Evolutionary conservation across 208 protist species (phyloP), one percentile per base, ranked within the genome.

Genomic region (Acanthamoeba castellanii): DNA sequence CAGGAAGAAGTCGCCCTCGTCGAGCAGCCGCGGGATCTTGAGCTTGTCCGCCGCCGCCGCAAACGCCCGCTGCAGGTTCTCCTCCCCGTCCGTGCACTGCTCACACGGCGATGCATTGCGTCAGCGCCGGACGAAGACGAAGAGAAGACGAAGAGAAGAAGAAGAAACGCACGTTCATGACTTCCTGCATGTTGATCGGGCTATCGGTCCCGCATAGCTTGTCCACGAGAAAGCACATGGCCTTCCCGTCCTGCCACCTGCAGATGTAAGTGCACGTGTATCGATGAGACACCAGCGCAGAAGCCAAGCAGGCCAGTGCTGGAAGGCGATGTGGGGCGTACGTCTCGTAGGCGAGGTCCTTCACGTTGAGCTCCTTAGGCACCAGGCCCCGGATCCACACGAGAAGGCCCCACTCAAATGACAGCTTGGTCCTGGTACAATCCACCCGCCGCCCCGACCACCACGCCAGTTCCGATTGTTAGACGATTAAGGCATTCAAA

Each of bases 1-100:
- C 42, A 84, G 74, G 74, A 84, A 84, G 74, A 84, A 84, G 45
- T 84, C 74, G 74, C 74, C 16, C 45, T 84, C 74, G 74, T 84
- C 74, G 22, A 84, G 74, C 18, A 84, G 74, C 74, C 74, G 32
- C 45, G 74, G 74, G 18, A 84, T 84, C 16, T 30, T 30, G 22
- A 84, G 45, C 74, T 84, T 84, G 16, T 84, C 74, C 16, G 14
- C 74, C 16, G 74, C 74, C 14, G 74, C 74, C n/a, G 74, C 34
- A n/a, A 84, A 84, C 6, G 74, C 74, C 8, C 74, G 74, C 45
- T 37, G 74, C 42, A 84, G 74, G 74, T 84, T 84, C 45, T 84
- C 74, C 74, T 84, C 74, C 18, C 74, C 74, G n/a, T 84, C 74
- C 30, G 37, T 30, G 74, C 74, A 84, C 74, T 84, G 74, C 45